A percentile compares a stretch with the other conserved stretches of the same genome.
These are phyloP conservation scores for Leishmania turanica DNA, from an alignment of 208 protist genomes.

Conservation along the genomic window DNA sequence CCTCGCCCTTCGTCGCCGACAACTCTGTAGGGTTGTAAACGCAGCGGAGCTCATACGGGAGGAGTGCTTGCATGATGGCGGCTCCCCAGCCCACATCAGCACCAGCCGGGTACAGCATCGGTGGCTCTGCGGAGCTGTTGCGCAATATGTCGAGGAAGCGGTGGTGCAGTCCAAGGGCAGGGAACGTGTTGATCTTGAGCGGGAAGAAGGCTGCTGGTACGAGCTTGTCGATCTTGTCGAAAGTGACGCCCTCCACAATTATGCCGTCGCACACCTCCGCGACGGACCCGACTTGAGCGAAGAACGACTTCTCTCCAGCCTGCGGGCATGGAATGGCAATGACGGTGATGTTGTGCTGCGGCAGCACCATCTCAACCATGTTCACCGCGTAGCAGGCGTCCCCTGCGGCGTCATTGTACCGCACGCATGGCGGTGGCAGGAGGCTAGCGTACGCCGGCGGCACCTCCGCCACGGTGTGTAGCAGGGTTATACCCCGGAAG, in stretches of 20 bases:
- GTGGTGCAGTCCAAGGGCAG: conserved; percentile 76
- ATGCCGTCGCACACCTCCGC: conserved; percentile 59
- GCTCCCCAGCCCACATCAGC: conserved; percentile 45
- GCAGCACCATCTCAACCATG: conserved; percentile 63
- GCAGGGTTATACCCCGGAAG: conserved; percentile 61
- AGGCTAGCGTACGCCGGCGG: conserved; percentile 70
- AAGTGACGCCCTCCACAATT: conserved; percentile 72
- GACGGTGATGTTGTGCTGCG: conserved; percentile 54
- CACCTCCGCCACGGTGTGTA: conserved; percentile 68
- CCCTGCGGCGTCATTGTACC: conserved; percentile 30
- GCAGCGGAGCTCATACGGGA: conserved; percentile 78
- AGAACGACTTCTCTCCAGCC: conserved; percentile 62
- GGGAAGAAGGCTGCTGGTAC: conserved; percentile 70
- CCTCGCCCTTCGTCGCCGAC: conserved; percentile 84
- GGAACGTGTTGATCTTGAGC: conserved; percentile 80
- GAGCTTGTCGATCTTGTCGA: conserved; percentile 75
- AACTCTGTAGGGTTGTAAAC: conserved; percentile 75
- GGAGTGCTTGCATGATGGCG: conserved; percentile 45
- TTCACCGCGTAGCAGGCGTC: conserved; percentile 55
- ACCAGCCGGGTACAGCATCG: conserved; percentile 79
- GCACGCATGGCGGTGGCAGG: conserved; percentile 71
- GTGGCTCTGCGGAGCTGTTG: conserved; percentile 49
- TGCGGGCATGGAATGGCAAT: conserved; percentile 77
- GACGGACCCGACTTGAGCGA: conserved; percentile 53
- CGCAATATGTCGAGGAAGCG: conserved; percentile 82